These are phyloP conservation scores for Morella rubra DNA, from an alignment of 306 rosid species.

Conservation along the genomic window DNA sequence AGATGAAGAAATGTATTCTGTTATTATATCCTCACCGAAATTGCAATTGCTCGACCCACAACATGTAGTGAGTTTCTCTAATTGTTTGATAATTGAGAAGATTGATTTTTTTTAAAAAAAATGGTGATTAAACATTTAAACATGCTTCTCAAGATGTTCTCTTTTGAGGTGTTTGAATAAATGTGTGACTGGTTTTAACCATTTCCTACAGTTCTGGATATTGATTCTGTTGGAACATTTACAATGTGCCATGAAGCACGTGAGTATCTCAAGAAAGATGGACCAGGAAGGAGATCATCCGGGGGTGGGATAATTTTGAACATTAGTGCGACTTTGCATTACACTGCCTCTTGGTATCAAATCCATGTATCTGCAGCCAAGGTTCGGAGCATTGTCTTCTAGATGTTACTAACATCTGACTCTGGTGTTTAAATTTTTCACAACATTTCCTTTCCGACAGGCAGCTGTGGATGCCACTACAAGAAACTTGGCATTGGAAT, in stretches of 20 bases:
- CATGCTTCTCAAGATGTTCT: conserved; percentile 2
- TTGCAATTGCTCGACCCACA: background rate
- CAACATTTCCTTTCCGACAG: conserved; percentile 38
- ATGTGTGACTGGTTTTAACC: conserved; percentile 24
- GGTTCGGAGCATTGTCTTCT: conserved; percentile 43
- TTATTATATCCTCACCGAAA: background rate
- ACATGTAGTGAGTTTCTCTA: background rate
- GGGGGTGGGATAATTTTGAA: conserved; percentile 72
- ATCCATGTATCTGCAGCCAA: conserved; percentile 92
- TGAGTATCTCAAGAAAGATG: conserved; percentile 91
- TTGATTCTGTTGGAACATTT: conserved; percentile 95
- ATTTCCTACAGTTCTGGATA: conserved; percentile 73
- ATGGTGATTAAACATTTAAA: background rate
- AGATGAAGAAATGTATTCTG: background rate
- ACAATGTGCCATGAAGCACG: conserved; percentile 92
- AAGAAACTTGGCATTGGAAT: conserved; percentile 91
- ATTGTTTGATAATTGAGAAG: background rate
- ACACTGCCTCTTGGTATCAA: conserved; percentile 91
- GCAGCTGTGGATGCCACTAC: conserved; percentile 95
- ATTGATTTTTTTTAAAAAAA: background rate
- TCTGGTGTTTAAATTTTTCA: conserved; percentile 6
- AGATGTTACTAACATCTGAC: conserved; percentile 13
- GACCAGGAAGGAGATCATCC: conserved; percentile 59
- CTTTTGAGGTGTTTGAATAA: background rate
- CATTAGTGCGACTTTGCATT: conserved; percentile 88